phyloP scores from a whole-genome alignment of 1,139 yeast species.

The Wickerhamomyces sp. region DNA sequence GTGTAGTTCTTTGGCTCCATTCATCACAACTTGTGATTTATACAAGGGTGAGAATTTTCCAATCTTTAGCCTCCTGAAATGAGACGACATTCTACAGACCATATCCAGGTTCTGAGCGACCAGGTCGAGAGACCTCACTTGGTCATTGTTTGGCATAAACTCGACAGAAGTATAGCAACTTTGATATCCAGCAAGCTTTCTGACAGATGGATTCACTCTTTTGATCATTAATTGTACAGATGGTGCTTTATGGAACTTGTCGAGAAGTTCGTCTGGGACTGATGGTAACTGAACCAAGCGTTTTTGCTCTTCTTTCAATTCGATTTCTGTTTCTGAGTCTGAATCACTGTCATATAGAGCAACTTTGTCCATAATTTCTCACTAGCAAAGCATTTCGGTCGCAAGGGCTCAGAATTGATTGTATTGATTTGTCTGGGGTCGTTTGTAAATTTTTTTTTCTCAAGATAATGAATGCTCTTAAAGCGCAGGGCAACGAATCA shows the following conservation, averaged over 20 bases:
- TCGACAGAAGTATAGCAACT: conserved; percentile 16
- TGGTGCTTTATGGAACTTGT: conserved; percentile 11
- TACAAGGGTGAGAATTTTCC: conserved; percentile 7
- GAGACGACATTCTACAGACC: conserved; percentile 8
- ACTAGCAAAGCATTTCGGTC: no score
- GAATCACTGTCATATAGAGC: conserved; percentile 10
- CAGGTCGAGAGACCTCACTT: conserved; percentile 3
- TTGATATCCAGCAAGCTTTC: conserved; percentile 9
- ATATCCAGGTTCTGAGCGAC: conserved; percentile 4
- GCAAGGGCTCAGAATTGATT: no score
- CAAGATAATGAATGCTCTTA: no score
- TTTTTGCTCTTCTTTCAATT: background rate
- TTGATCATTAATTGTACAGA: no score
- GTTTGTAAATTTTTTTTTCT: no score
- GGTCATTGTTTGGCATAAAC: conserved; percentile 8
- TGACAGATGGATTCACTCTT: no score
- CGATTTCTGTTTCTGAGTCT: conserved; percentile 5
- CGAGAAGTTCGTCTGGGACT: conserved; percentile 6
- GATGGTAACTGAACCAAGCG: conserved; percentile 2
- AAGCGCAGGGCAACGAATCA: no score
- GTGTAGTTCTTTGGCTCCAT: conserved; percentile 12
- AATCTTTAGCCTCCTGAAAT: conserved; percentile 2
- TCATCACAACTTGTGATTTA: conserved; percentile 2
- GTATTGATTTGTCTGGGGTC: no score
- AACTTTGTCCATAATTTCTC: conserved; percentile 6